These are phyloP conservation scores for Coemansia brasiliensis DNA, from an alignment of 192 early-diverging fungal species.

Conservation along the genomic window DNA sequence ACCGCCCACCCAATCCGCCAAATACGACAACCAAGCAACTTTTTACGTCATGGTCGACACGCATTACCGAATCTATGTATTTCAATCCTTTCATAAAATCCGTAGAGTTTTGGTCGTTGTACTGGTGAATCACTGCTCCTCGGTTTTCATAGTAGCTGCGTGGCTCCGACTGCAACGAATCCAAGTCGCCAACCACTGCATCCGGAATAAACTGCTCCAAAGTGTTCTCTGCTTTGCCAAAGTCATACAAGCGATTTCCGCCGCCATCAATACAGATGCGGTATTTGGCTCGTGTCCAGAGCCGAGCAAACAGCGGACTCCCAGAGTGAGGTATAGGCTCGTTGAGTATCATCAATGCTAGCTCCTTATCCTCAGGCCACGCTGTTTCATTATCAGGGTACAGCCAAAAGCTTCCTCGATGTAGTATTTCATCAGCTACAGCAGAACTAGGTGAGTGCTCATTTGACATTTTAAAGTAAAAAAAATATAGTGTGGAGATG, in stretches of 20 bases:
- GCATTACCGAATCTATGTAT: conserved; percentile 35
- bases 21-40: conserved; percentile 68
- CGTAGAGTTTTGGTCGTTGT: conserved; percentile 66
- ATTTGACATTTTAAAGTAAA: conserved; percentile 1
- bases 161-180: conserved; percentile 69
- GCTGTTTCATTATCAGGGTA: conserved; percentile 22
- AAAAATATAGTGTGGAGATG: background rate
- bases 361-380: conserved; percentile 21
- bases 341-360: conserved; percentile 74
- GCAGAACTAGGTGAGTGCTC: background rate
- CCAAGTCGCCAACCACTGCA: conserved; percentile 82
- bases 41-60: conserved; percentile 5
- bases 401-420: conserved; percentile 29
- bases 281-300: conserved; percentile 49
- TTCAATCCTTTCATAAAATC: conserved; percentile 90
- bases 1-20: conserved; percentile 81
- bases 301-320: conserved; percentile 22
- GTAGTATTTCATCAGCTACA: background rate
- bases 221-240: conserved; percentile 47
- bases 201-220: conserved; percentile 56
- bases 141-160: conserved; percentile 63
- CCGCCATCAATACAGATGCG: conserved; percentile 88
- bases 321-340: conserved; percentile 59
- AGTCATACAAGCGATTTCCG: conserved; percentile 79
- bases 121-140: conserved; percentile 10